Evolutionary conservation across 306 rosid species (phyloP), one percentile per base, ranked within the genome.

Genomic region (Dryas alaskensis): DNA sequence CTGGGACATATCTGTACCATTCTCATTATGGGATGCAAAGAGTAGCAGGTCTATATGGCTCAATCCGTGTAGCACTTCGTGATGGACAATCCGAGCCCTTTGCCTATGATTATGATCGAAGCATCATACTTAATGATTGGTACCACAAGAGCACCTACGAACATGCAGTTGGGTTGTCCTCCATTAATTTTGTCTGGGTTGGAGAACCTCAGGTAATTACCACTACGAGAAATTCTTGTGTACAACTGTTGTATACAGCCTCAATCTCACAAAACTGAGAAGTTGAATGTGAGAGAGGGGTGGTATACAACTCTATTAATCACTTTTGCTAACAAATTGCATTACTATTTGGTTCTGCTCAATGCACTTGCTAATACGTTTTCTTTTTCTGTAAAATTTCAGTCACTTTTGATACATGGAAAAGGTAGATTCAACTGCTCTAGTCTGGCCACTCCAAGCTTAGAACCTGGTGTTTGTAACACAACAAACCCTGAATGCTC

Each of bases 1-100:
- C 96, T 57, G 98, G 98, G 14, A 93, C 93, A 44, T 93, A 86
- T 50, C 77, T 93, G 10, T 89, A 93, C 79, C 98, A 93, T 44
- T 88, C 97, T 4, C 97, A 93, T 80, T 93, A 91, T 77, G 98
- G 97, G 50, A 91, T 93, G 98, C 96, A 91, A 83, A 89, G 97
- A 76, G 97, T 84, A 77, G 87, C 92, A 8, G 98, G 98, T 3
- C 37, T 93, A 27, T 85, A 84, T 61, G 97, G 98, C 65, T 54
- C 86, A n/a, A 89, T 93, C 70, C 75, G 89, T 0, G 98, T 89
- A 52, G 69, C 89, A 22, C 72, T 90, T 13, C 88, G 74, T 5
- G 86, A 89, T 10, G 86, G 86, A 62, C 48, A 78, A 43, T 78
- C 90, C 4, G 98, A 93, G 65, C 97, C 98, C 1, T 91, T 91